Base-by-base conservation (phyloP, 345 rosid species). In the Nephelium lappaceum region DNA sequence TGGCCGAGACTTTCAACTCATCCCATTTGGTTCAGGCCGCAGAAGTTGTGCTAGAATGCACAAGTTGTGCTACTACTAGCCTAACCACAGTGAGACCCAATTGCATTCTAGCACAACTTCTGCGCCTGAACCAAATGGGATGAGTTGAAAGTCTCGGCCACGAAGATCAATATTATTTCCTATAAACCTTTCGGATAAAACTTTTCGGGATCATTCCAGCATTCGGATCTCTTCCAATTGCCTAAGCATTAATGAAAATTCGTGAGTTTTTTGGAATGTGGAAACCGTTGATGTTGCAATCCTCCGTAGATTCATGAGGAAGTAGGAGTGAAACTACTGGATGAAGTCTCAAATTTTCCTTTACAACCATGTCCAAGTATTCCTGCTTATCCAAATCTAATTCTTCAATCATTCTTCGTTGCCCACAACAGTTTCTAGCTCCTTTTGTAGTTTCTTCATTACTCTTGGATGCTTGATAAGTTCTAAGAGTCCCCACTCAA, bases 281-380 rank as follows among this genome's bases (percentile, higher is more conserved):
- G 58, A 24, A 65, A 7, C 79, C 81, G 8, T 69, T 12, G 14
- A 82, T 6, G 3, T 8, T 74, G 49, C 73, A 55, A 45, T 65
- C 79, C 10, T 82, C 69, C 0, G 10, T 43, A 16, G 81, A 57
- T 7, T 69, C 66, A 12, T 74, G 81, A 8, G 81, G 84, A 7
- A 73, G 2, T 11, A 78, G 51, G 21, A 78, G 81, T 38, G 42
- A n/a, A 11, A 41, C 14, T 15, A 31, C 78, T 43, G 84, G 81
- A 60, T 81, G 84, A 47, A 82, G 79, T 64, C 81, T 75, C 71
- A 75, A 3, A 8, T 76, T 62, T 78, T 81, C 84, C 21, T 81
- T 82, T n/a, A 82, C 15, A 4, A 82, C 77, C 80, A 63, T 63
- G 41, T 63, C 31, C 27, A 24, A 25, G 67, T 27, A 63, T 25